phyloP scores from a whole-genome alignment of 306 rosid species.

The Rosa persica region DNA sequence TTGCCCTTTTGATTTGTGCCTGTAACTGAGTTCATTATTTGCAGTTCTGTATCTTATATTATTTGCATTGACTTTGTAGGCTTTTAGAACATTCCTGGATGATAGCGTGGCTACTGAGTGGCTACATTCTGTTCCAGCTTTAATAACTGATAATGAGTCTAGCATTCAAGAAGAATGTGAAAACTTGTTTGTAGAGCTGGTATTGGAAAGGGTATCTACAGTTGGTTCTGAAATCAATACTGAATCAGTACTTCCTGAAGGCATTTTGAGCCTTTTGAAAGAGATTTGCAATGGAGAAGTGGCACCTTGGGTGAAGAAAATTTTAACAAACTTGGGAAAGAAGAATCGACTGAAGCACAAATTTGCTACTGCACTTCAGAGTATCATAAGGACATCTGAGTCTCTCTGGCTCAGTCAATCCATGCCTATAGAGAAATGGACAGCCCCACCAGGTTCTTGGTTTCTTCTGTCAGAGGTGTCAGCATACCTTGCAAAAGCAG shows the following conservation, averaged over 20 bases:
- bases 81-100: constrained; percentile 66
- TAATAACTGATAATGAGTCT: constrained; percentile 76
- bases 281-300: constrained; percentile 76
- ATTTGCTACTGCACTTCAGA: constrained; percentile 66
- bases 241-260: constrained; percentile 52
- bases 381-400: constrained; percentile 70
- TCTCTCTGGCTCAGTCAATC: constrained; percentile 73
- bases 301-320: constrained; percentile 86
- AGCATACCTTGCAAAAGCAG: constrained; percentile 66
- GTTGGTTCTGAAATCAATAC: constrained; percentile 49
- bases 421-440: constrained; percentile 82
- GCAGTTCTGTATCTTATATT: constrained; percentile 18
- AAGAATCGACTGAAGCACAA: constrained; percentile 56
- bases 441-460: constrained; percentile 95
- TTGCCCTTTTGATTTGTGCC: constrained; percentile 1
- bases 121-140: constrained; percentile 88
- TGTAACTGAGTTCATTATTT: background rate
- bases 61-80: constrained; percentile 42
- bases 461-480: constrained; percentile 92
- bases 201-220: constrained; percentile 66
- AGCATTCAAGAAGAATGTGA: constrained; percentile 97
- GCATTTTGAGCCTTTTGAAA: constrained; percentile 57
- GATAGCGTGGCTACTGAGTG: constrained; percentile 73
- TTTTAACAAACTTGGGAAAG: constrained; percentile 82
- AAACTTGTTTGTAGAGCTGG: constrained; percentile 76